Evolutionary conservation across 768 basidiomycete genomes (phyloP), one percentile per base, ranked within the genome.

Genomic region (Clitopilus passeckerianus): DNA sequence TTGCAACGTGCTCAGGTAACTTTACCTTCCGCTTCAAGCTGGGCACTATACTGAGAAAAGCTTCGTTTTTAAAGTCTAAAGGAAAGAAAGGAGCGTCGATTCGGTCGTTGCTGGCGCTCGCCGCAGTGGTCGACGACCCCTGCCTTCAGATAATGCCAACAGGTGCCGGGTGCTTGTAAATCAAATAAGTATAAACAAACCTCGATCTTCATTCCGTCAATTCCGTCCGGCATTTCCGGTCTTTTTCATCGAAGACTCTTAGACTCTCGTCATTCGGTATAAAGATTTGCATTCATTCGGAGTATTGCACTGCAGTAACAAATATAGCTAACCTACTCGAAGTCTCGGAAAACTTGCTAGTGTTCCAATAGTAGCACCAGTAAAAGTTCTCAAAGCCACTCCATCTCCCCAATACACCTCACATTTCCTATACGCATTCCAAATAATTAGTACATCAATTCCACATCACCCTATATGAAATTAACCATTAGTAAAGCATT

Each of bases 401-500:
- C n/a, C 46, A 46, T n/a, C 10, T 18, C n/a, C 15, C n/a, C n/a
- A 18, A 5, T 41, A 41, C 37, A 12, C 27, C 27, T 7, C 37
- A 41, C 22, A 4, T 18, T 50, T 50, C 2, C 46, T n/a, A 16
- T 22, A 50, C 46, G 22, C 16, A 50, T 18, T 12, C 14, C 14
- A 41, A 23, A 7, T 20, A 18, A 50, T 65, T 64, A 77, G 61
- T 76, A 76, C 55, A 69, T 72, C 68, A 77, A 63, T 67, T 76
- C 77, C 54, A 77, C 72, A 59, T 77, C 63, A 20, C 64, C 54
- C 54, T 55, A 55, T 16, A 55, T 27, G 22, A 57, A 44, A 60
- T 22, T 52, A 44, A 60, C 33, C 59, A 52, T 58, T 24, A 34
- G 53, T 43, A 53, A 34, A 35, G n/a, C 22, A 57, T 14, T 44